Evolutionary conservation across 1,139 yeast species (phyloP).

Genomic region (Casaregolazyma suthepensis): DNA sequence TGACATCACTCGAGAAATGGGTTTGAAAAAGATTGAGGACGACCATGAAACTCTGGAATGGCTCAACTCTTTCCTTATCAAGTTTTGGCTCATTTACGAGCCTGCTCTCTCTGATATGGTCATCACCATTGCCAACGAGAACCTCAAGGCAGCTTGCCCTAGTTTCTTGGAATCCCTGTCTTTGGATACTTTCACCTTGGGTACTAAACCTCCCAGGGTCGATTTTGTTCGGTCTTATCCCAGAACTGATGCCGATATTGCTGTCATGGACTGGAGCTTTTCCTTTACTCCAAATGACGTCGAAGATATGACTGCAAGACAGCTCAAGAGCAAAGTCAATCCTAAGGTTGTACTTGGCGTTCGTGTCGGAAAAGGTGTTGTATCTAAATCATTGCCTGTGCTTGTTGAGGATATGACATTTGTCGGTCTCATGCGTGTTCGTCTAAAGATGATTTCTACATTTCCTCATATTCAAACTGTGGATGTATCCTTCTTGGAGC

Average conservation of each 20-base stretch:
- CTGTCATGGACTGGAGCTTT: conserved; percentile 90
- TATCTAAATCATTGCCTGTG: conserved; percentile 37
- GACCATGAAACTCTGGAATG: conserved; percentile 94
- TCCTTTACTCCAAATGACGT: conserved; percentile 87
- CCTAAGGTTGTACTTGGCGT: conserved; percentile 51
- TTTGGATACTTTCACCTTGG: conserved; percentile 84
- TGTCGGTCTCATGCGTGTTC: conserved; percentile 66
- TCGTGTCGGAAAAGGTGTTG: conserved; percentile 38
- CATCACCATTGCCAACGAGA: conserved; percentile 77
- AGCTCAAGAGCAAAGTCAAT: conserved; percentile 73
- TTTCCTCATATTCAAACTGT: conserved; percentile 93
- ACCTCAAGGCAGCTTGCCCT: conserved; percentile 69
- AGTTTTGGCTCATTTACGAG: conserved; percentile 86
- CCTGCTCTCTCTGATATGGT: conserved; percentile 87
- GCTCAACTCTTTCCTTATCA: conserved; percentile 80
- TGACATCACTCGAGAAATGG: conserved; percentile 77
- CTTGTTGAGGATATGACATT: conserved; percentile 46
- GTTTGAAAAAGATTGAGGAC: conserved; percentile 71
- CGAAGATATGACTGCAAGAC: conserved; percentile 78
- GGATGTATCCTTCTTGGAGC: conserved; percentile 73
- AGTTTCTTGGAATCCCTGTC: conserved; percentile 74
- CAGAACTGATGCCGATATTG: conserved; percentile 83
- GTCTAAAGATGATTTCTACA: conserved; percentile 81
- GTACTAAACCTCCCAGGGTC: conserved; percentile 91
- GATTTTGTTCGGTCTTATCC: conserved; percentile 84